Base-by-base conservation (phyloP, 768 basidiomycete species). In the Sarcodon aspratus region DNA sequence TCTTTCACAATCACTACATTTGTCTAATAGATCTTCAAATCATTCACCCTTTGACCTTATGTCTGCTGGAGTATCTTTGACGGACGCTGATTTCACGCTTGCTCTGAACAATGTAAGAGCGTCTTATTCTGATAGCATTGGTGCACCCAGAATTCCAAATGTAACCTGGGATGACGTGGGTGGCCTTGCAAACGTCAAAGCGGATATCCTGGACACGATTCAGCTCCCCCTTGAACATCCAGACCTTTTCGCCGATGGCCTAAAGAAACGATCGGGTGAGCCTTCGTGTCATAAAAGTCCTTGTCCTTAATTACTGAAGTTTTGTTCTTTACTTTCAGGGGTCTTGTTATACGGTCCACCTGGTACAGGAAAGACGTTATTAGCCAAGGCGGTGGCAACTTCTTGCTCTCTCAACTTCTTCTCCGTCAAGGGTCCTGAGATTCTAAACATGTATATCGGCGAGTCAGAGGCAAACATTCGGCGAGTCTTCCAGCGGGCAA, bases 81-180 rank as follows among this genome's bases (percentile, higher is more conserved):
- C 68, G 15, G 70, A 72, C 0, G 69, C 69, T 37, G 91, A 97
- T 59, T 83, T 98, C 56, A 75, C 83, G 3, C 49, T 55, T 12
- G 91, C 90, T 0, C 70, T 98, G 15, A 70, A 72, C 10, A 76
- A 80, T 52, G 85, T 86, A 10, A 72, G 92, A 48, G 67, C 76
- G 9, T 76, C 85, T 0, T 94, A 94, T 63, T 85, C 89, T 7
- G 89, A 93, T 60, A 90, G 77, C 59, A 95, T 98, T 51, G 95
- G 94, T n/a, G 91, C 92, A 21, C 96, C 96, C 0, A 93, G 86
- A 55, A 99, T 99, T 34, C 96, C 96, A 1, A 85, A 75, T 53
- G 93, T 99, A 1, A 76, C 85, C 0, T 99, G 96, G 96, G 92
- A 97, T 62, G 96, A 99, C 61, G 85, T 99, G 10, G 96, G 96